Conservation (phyloP, 768 basidiomycete species). For the Tricholoma furcatifolium region DNA sequence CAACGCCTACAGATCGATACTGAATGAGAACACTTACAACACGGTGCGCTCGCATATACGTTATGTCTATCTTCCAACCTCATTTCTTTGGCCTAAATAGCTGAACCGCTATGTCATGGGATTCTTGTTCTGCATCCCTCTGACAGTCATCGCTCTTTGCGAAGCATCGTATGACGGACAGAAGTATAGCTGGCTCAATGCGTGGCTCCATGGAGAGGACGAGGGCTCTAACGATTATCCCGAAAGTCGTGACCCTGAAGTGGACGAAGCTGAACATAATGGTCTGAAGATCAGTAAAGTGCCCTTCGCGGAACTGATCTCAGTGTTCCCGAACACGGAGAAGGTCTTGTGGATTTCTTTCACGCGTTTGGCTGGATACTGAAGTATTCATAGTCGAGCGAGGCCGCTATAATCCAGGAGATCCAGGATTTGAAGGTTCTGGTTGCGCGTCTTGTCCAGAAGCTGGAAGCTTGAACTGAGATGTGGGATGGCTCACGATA, state of each 20-base stretch:
- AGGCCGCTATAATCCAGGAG: slow-evolving; percentile 65
- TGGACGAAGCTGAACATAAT: slow-evolving; percentile 50
- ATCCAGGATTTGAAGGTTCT: slow-evolving; percentile 53
- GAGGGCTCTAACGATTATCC: slow-evolving; percentile 58
- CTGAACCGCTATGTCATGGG: slow-evolving; percentile 81
- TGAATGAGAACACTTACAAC: slow-evolving; percentile 57
- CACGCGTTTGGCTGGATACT: slow-evolving; percentile 7
- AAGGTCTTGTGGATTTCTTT: slow-evolving; percentile 46
- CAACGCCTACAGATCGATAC: slow-evolving; percentile 37
- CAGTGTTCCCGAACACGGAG: slow-evolving; percentile 69
- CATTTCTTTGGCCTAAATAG: slow-evolving; percentile 28
- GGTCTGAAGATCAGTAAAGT: slow-evolving; percentile 70
- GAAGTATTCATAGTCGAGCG: slow-evolving; percentile 54
- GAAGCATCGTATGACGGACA: slow-evolving; percentile 57
- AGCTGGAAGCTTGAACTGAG: slow-evolving; percentile 25
- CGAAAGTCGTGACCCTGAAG: slow-evolving; percentile 55
- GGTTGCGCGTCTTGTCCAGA: slow-evolving; percentile 36
- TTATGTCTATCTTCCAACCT: neutral
- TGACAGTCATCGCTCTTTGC: slow-evolving; percentile 69
- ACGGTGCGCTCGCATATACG: slow-evolving; percentile 32
- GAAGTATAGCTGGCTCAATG: slow-evolving; percentile 62
- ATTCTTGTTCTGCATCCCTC: slow-evolving; percentile 77
- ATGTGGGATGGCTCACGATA: neutral
- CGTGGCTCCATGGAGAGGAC: slow-evolving; percentile 62
- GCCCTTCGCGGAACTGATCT: slow-evolving; percentile 66